Evolutionary conservation across 495 filamentous ascomycete species (phyloP).

Genomic region (Antarctomyces pellizariae): DNA sequence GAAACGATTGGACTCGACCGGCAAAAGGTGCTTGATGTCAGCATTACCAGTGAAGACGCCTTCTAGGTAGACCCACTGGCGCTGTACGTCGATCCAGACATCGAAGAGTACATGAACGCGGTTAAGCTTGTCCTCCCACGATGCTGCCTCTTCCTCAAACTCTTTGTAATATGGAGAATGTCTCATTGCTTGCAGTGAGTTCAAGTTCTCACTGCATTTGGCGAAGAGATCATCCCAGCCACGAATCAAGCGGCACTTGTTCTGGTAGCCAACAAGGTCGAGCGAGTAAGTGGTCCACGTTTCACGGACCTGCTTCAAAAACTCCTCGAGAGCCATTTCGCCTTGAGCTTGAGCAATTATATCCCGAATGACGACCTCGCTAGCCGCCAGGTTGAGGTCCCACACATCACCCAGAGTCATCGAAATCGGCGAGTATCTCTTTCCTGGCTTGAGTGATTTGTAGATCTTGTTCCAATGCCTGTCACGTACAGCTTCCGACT

Average conservation of each 20-base stretch:
- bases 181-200: conserved; percentile 93
- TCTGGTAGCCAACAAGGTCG: conserved; percentile 90
- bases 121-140: conserved; percentile 97
- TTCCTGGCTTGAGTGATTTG: conserved; percentile 74
- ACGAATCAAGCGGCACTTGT: conserved; percentile 87
- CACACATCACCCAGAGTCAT: conserved; percentile 93
- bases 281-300: conserved; percentile 88
- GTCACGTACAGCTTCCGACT: conserved; percentile 89
- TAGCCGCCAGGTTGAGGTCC: conserved; percentile 77
- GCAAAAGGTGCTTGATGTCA: conserved; percentile 94
- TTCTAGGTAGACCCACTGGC: conserved; percentile 98
- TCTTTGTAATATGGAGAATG: conserved; percentile 98
- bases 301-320: conserved; percentile 88
- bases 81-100: conserved; percentile 98
- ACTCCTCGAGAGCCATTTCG: conserved; percentile 96
- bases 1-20: conserved; percentile 86
- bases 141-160: conserved; percentile 88
- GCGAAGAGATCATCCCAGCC: conserved; percentile 97
- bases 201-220: conserved; percentile 93
- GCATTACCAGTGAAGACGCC: conserved; percentile 96
- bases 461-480: conserved; percentile 95
- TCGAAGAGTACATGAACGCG: conserved; percentile 93
- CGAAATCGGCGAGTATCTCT: conserved; percentile 75
- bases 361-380: conserved; percentile 65
- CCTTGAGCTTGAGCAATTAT: conserved; percentile 92